Percentiles rank a stretch among this genome's conserved stretches.
These are phyloP conservation scores for Cardiospermum halicacabum DNA, from an alignment of 345 rosid species.

Conservation along the genomic window DNA sequence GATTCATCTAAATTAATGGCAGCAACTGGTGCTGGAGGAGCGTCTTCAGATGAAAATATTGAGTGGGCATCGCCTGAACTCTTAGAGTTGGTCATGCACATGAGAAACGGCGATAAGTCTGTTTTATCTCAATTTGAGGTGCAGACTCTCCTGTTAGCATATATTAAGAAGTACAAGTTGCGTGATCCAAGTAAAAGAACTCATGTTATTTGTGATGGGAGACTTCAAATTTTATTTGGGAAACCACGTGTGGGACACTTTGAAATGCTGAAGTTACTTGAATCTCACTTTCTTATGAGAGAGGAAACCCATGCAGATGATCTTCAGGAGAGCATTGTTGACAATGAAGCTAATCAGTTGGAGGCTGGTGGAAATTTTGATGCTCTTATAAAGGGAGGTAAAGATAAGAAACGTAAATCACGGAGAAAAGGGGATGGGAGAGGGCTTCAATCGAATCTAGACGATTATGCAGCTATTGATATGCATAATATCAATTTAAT, in stretches of 20 bases:
- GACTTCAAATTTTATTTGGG: slow-evolving; percentile 87
- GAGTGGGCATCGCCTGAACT: slow-evolving; percentile 99
- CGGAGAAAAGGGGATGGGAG: slow-evolving; percentile 68
- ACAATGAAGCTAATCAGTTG: slow-evolving; percentile 58
- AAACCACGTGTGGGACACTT: slow-evolving; percentile 96
- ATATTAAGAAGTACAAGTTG: slow-evolving; percentile 84
- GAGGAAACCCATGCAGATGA: slow-evolving; percentile 76
- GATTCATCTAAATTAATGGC: slow-evolving; percentile 23
- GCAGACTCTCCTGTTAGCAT: slow-evolving; percentile 76
- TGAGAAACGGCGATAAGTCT: slow-evolving; percentile 86
- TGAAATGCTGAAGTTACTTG: slow-evolving; percentile 98
- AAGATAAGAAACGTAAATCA: slow-evolving; percentile 73
- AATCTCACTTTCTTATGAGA: slow-evolving; percentile 73
- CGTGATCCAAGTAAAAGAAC: slow-evolving; percentile 97
- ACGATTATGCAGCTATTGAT: slow-evolving; percentile 95
- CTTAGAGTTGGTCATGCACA: slow-evolving; percentile 83
- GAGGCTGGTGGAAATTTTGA: slow-evolving; percentile 75
- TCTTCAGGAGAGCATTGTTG: slow-evolving; percentile 57
- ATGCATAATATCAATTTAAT: slow-evolving; percentile 79
- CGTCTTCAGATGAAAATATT: slow-evolving; percentile 33
- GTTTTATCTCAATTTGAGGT: slow-evolving; percentile 75
- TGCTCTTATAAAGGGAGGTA: slow-evolving; percentile 43
- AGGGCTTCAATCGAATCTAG: slow-evolving; percentile 77
- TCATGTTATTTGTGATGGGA: slow-evolving; percentile 85
- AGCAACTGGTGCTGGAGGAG: slow-evolving; percentile 25